Evolutionary conservation across 108 stramenopile genomes (phyloP).

Genomic region (Schizochytrium sp.): DNA sequence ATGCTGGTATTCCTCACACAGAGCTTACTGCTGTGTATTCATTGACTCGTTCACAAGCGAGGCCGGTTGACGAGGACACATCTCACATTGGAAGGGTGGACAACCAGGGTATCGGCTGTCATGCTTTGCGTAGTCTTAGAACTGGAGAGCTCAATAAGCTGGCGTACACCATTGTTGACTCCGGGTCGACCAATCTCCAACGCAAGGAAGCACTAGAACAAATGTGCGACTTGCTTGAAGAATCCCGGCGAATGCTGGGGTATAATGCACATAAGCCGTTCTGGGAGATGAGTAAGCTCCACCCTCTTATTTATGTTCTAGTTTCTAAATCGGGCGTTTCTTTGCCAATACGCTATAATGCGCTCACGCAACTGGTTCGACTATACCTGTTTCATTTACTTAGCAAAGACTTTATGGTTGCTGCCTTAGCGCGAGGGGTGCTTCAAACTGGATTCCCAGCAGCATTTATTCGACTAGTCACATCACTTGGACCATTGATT

Average conservation of each 20-base stretch:
- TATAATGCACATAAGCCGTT: conserved; percentile 39
- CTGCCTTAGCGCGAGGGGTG: neutral
- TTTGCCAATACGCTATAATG: neutral
- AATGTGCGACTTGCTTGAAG: neutral
- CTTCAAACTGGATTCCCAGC: neutral
- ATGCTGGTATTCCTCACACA: too few relatives aligned
- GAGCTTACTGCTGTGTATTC: too few relatives aligned
- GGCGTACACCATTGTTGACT: too few relatives aligned
- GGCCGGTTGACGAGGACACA: too few relatives aligned
- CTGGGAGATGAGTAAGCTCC: neutral
- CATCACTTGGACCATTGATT: conserved; percentile 18
- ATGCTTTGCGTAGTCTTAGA: too few relatives aligned
- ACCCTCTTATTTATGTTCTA: conserved; percentile 6
- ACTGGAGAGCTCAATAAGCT: too few relatives aligned
- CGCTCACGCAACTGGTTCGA: neutral
- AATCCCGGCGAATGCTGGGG: neutral
- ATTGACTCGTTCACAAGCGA: too few relatives aligned
- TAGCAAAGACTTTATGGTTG: conserved; percentile 39
- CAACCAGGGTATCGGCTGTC: too few relatives aligned
- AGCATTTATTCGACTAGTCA: conserved; percentile 16
- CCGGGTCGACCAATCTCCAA: too few relatives aligned
- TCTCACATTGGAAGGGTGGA: too few relatives aligned
- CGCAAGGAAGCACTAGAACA: neutral
- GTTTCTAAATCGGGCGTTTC: neutral
- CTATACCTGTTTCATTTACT: neutral